Evolutionary conservation across 768 basidiomycete species (phyloP), one percentile per base, ranked within the genome.

Genomic region (Roridomyces roridus): DNA sequence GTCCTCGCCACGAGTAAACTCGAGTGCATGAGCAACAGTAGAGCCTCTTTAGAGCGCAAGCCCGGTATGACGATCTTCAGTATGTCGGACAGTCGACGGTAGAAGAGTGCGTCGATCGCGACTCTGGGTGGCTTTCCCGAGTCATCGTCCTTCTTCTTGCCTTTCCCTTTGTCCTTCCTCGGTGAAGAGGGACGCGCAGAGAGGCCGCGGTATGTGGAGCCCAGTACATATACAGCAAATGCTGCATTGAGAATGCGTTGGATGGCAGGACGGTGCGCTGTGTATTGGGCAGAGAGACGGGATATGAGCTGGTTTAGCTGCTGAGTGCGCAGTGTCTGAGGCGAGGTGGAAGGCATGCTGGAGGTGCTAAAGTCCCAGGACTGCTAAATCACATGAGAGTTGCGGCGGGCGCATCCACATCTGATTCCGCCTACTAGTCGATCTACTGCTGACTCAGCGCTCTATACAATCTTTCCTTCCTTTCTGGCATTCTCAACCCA

Each of bases 71-170:
- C 91, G 45, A 98, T 97, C 18, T 85, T 81, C 34, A 97, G 77
- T 46, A 99, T 88, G 26, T 74, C 74, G 21, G 83, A 80, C 18
- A 99, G 81, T 9, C 94, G 85, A 58, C 86, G 81, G 67, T 94
- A 96, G 76, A 98, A 98, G 18, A 92, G 70, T 2, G 91, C 91
- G 71, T 98, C 96, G 62, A 92, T 92, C 28, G 90, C 90, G 29
- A 93, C 91, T 59, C 82, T 80, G 5, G 83, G 74, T 23, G 81
- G 72, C 65, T 80, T 85, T 47, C 77, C 77, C 28, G 73, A 56
- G 14, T 66, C 65, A 41, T 71, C 71, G 15, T 55, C 68, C 64
- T 77, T 80, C 24, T 65, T 69, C 55, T 75, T 78, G 5, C 70
- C 70, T 59, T 75, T 77, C 5, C 70, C 70, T 59, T 78, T 79